Conservation (phyloP, 352 stramenopile species). For the Pythium oligandrum region DNA sequence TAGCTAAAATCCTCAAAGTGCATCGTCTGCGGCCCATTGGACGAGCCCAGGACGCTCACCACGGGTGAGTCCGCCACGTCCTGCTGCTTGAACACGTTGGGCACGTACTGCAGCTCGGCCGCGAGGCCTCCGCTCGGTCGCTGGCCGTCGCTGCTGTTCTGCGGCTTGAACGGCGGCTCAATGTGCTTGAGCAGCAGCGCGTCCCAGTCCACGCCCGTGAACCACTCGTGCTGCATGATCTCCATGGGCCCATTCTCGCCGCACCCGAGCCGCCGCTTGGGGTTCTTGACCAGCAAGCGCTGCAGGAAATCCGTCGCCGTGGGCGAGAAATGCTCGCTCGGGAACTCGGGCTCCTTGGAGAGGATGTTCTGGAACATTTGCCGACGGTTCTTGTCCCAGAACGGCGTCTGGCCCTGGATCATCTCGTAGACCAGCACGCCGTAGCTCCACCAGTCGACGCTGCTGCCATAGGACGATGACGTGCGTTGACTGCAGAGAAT, state of each 20-base stretch:
- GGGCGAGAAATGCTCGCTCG: conserved; percentile 56
- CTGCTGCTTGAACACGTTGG: conserved; percentile 77
- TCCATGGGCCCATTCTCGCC: conserved; percentile 54
- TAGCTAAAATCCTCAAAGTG: conserved; percentile 88
- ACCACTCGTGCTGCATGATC: conserved; percentile 84
- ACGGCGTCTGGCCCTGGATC: conserved; percentile 80
- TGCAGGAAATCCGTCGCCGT: conserved; percentile 63
- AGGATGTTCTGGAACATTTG: conserved; percentile 88
- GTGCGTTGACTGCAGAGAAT: conserved; percentile 71
- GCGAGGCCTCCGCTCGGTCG: conserved; percentile 46
- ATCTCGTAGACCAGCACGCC: conserved; percentile 87
- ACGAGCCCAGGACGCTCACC: conserved; percentile 48
- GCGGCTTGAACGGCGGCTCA: conserved; percentile 67
- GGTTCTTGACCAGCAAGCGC: conserved; percentile 72
- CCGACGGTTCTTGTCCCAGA: conserved; percentile 79
- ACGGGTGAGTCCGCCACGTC: conserved; percentile 79
- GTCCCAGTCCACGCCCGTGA: conserved; percentile 75
- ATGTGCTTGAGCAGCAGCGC: conserved; percentile 54
- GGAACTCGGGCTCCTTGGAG: conserved; percentile 60
- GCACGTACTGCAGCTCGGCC: conserved; percentile 72
- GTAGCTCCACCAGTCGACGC: conserved; percentile 87
- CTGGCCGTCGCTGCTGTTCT: conserved; percentile 25
- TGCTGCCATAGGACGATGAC: conserved; percentile 75
- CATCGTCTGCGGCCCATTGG: conserved; percentile 58
- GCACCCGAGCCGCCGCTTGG: conserved; percentile 55